Base-by-base conservation (phyloP, 139 green algal species). In the Chlamydomonas schloesseri region DNA sequence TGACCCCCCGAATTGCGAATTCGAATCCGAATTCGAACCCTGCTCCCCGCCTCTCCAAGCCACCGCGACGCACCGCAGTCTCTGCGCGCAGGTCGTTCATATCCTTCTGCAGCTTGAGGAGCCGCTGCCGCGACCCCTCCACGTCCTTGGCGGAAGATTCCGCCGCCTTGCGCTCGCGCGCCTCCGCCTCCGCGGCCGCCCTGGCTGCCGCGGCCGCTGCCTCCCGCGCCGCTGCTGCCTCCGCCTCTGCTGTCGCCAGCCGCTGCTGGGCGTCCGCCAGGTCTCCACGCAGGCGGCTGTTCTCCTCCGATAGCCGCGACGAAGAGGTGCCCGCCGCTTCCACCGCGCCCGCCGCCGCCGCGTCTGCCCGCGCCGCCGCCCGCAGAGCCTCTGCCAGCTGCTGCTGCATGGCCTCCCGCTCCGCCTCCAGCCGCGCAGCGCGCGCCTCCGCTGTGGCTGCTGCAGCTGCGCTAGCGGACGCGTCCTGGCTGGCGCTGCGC, bases 71-170 rank as follows among this genome's bases (percentile, higher is more conserved):
- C 42, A 50, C 42, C 42, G 42, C 42, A 5, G 42, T 47, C 46
- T 84, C 78, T 2, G 78, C 46, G 5, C 78, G 78, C 42, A 64
- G 17, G 15, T 75, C 64, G 11, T 31, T 46, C 46, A 84, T 62
- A 46, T 84, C 78, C n/a, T 42, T 62, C 78, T 84, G 64, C 64
- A 84, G 29, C 28, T 42, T 42, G 11, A 26, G n/a, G 21, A 84
- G n/a, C 18, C 78, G 78, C 65, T 67, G 64, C 47, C 78, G 78
- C 31, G 31, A 34, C 11, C 42, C 53, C 37, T 84, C 64, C 78
- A 84, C 42, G 37, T 84, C 78, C 65, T 74, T 74, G 46, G 10
- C 64, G 9, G 78, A 14, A 2, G 17, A 18, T 11, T 74, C 78
- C 14, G 42, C 42, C 23, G 64, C 78, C 46, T 72, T n/a, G 6